Evolutionary conservation across 1,139 yeast species (phyloP).

Genomic region (Blastobotrys buckinghamii): DNA sequence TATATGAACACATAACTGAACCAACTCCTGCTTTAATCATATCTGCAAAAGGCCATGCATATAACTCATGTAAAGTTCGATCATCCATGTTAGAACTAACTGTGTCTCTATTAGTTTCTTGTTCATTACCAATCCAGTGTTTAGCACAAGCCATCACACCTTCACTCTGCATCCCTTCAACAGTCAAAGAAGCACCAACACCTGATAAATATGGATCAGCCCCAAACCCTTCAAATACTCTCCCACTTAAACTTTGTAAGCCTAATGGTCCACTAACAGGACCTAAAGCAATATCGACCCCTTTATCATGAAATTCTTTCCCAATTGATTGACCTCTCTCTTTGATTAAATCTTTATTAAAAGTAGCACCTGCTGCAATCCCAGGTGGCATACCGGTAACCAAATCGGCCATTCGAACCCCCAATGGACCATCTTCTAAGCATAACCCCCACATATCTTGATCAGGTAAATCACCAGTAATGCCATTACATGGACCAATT

Average conservation of each 20-base stretch:
- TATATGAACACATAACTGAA: slow-evolving; percentile 57
- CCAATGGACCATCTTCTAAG: slow-evolving; percentile 61
- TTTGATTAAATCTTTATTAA: slow-evolving; percentile 47
- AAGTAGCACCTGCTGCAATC: slow-evolving; percentile 52
- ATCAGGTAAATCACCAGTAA: slow-evolving; percentile 54
- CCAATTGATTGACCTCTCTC: slow-evolving; percentile 55
- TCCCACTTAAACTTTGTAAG: slow-evolving; percentile 54
- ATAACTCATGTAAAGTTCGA: slow-evolving; percentile 57
- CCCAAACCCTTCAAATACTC: slow-evolving; percentile 64
- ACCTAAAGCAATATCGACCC: slow-evolving; percentile 56
- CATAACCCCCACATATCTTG: slow-evolving; percentile 52
- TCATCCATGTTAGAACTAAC: slow-evolving; percentile 49
- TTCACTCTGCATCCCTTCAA: slow-evolving; percentile 52
- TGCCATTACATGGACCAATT: slow-evolving; percentile 62
- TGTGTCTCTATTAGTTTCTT: slow-evolving; percentile 41
- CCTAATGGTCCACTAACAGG: slow-evolving; percentile 63
- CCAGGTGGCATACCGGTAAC: slow-evolving; percentile 57
- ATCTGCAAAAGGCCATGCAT: slow-evolving; percentile 64
- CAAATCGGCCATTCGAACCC: slow-evolving; percentile 54
- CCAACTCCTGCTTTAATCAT: slow-evolving; percentile 57
- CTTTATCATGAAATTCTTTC: slow-evolving; percentile 48
- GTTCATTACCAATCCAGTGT: slow-evolving; percentile 9
- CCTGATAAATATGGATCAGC: slow-evolving; percentile 61
- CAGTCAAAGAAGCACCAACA: slow-evolving; percentile 47
- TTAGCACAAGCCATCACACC: slow-evolving; percentile 40